A percentile compares a stretch with the other conserved stretches of the same genome.
These are phyloP conservation scores for Stromatinia cepivora DNA, from an alignment of 2,329 filamentous ascomycete genomes.

Conservation along the genomic window DNA sequence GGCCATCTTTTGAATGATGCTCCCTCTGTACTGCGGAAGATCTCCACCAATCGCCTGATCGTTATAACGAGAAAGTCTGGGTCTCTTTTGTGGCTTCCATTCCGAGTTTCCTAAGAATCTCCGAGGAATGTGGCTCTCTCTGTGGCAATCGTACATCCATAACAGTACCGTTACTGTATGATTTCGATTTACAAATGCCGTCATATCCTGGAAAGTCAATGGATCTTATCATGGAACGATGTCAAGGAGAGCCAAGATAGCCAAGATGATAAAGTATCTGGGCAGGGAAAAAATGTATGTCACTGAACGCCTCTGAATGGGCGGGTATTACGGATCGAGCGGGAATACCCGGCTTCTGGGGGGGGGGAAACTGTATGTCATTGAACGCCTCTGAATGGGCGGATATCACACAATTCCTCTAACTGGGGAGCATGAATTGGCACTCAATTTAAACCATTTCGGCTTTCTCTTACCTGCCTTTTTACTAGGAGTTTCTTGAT, in stretches of 20 bases:
- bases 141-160: not conserved
- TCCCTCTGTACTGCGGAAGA: not conserved
- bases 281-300: conserved; percentile 6
- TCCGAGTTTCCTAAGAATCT: conserved; percentile 1
- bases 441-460: no score
- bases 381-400: not conserved
- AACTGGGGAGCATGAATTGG: no score
- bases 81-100: not conserved
- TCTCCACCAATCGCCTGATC: not conserved
- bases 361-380: not conserved
- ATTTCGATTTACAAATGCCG: not conserved
- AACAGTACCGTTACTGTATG: no score
- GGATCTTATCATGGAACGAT: not conserved
- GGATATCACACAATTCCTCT: not conserved
- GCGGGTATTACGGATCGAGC: not conserved
- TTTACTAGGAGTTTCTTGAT: no score
- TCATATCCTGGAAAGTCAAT: not conserved
- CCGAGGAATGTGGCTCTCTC: conserved; percentile 9
- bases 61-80: not conserved
- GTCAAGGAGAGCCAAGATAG: not conserved
- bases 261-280: conserved; percentile 3
- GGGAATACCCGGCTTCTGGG: not conserved
- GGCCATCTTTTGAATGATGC: conserved; percentile 12
- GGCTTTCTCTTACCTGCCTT: no score
- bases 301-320: not conserved